Evolutionary conservation across 2,329 filamentous ascomycete genomes (phyloP).

Genomic region (Aulographum hederae): DNA sequence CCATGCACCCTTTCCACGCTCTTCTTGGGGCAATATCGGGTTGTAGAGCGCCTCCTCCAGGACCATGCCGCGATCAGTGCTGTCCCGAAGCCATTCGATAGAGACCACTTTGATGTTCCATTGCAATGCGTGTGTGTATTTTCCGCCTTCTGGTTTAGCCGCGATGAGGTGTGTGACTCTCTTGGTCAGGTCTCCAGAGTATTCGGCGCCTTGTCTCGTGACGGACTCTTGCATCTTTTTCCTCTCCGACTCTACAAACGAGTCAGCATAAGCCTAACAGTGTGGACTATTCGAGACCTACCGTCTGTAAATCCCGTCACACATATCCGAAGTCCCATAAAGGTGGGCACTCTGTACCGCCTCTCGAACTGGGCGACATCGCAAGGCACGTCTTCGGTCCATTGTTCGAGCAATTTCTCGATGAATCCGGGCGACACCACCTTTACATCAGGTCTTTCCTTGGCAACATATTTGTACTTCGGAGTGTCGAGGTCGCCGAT

Average conservation of each 20-base stretch:
- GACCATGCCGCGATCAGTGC: slow-evolving; percentile 71
- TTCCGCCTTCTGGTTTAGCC: slow-evolving; percentile 60
- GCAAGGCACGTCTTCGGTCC: slow-evolving; percentile 24
- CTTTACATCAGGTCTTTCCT: slow-evolving; percentile 68
- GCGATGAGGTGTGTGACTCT: slow-evolving; percentile 82
- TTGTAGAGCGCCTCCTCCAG: slow-evolving; percentile 76
- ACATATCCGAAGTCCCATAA: slow-evolving; percentile 45
- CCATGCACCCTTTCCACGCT: slow-evolving; percentile 55
- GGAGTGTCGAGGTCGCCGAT: slow-evolving; percentile 75
- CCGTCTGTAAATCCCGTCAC: slow-evolving; percentile 47
- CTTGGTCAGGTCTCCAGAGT: slow-evolving; percentile 74
- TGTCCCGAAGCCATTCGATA: slow-evolving; percentile 71
- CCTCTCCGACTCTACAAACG: slow-evolving; percentile 39
- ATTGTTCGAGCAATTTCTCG: slow-evolving; percentile 57
- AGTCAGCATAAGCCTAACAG: slow-evolving; percentile 11
- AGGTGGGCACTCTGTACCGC: slow-evolving; percentile 43
- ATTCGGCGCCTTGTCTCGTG: slow-evolving; percentile 55
- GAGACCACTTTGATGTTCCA: slow-evolving; percentile 72
- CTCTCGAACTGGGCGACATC: slow-evolving; percentile 53
- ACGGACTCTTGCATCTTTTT: slow-evolving; percentile 47
- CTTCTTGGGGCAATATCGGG: slow-evolving; percentile 46
- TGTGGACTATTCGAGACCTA: slow-evolving; percentile 7
- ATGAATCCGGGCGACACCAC: slow-evolving; percentile 75
- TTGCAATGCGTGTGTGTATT: slow-evolving; percentile 70
- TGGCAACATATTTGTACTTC: slow-evolving; percentile 92